Base-by-base conservation (phyloP, 2,329 filamentous ascomycete genomes). In the Apiospora marii region DNA sequence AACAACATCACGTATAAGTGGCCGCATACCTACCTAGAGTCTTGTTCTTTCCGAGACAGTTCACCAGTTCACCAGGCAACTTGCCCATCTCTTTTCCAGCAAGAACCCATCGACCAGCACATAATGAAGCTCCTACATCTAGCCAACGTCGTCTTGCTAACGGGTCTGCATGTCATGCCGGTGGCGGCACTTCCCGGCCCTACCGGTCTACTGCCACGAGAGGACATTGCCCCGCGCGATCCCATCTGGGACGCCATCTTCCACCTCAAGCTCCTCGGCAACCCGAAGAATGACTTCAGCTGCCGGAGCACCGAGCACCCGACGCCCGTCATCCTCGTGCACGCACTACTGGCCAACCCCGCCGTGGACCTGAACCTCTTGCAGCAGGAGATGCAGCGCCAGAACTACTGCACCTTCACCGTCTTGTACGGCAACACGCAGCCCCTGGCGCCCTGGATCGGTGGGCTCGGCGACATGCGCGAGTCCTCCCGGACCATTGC, bases 301-400 rank as follows among this genome's bases (percentile, higher is more conserved):
- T 81, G 77, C 73, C 67, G 67, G 37, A 75, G 75, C 22, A 53
- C 53, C 14, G 53, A 37, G 6, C 53, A 77, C n/a, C 75, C 73
- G 30, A 78, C 77, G 44, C 74, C 88, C 84, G 76, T 89, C 79
- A 70, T 84, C 81, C 75, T 90, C 72, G 74, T 92, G 78, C 88
- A 89, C 75, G 78, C 78, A 7, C 76, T 79, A 10, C 76, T 75
- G 4, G 75, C 77, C 13, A 72, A 74, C 71, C 75, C 75, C 64
- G 71, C 78, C 3, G 73, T 75, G n/a, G 76, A 79, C 70, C 76
- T 79, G 22, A 78, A 79, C 72, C 72, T 75, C 49, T 72, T 80
- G 13, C 78, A 79, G 51, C 72, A 73, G 73, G 75, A 75, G 71
- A 77, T 80, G 53, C 76, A 78, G 51, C 64, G 67, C 19, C 77